Evolutionary conservation across 164 flowering plant species (phyloP).

Genomic region (Akebia trifoliata): DNA sequence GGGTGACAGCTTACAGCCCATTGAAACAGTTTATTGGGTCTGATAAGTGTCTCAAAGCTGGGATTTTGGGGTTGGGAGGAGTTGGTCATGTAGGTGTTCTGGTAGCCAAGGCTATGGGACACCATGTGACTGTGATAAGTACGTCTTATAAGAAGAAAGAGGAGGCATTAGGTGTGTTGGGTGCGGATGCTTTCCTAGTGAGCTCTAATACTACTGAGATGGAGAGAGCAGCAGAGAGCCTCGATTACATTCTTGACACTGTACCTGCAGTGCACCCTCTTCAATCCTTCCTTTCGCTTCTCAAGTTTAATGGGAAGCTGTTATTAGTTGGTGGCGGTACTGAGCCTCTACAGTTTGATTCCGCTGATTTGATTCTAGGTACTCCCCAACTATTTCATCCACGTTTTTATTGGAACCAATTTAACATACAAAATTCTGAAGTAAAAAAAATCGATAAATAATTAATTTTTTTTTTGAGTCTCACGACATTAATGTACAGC

Average conservation of each 20-base stretch:
- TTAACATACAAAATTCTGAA: no score
- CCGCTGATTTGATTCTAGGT: constrained; percentile 30
- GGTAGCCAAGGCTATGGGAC: constrained; percentile 61
- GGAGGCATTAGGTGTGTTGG: constrained; percentile 44
- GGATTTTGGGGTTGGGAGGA: constrained; percentile 53
- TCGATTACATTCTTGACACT: constrained; percentile 54
- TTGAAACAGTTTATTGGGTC: constrained; percentile 27
- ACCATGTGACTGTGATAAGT: constrained; percentile 53
- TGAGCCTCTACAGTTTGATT: constrained; percentile 33
- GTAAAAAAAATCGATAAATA: no score
- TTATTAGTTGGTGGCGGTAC: constrained; percentile 33
- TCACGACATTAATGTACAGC: no score
- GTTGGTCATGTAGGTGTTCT: constrained; percentile 50
- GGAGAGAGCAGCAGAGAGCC: constrained; percentile 29
- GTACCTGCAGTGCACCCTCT: constrained; percentile 40
- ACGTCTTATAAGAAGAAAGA: constrained; percentile 41
- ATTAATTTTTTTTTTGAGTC: no score
- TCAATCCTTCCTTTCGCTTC: constrained; percentile 31
- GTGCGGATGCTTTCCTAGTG: constrained; percentile 44
- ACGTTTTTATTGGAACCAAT: not conserved
- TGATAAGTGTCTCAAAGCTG: constrained; percentile 24
- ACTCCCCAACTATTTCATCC: no score
- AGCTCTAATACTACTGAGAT: constrained; percentile 32
- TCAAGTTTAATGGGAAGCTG: constrained; percentile 43
- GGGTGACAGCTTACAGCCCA: constrained; percentile 58